phyloP scores from a whole-genome alignment of 805 yeast genomes.

The Teunomyces funiuensis region DNA sequence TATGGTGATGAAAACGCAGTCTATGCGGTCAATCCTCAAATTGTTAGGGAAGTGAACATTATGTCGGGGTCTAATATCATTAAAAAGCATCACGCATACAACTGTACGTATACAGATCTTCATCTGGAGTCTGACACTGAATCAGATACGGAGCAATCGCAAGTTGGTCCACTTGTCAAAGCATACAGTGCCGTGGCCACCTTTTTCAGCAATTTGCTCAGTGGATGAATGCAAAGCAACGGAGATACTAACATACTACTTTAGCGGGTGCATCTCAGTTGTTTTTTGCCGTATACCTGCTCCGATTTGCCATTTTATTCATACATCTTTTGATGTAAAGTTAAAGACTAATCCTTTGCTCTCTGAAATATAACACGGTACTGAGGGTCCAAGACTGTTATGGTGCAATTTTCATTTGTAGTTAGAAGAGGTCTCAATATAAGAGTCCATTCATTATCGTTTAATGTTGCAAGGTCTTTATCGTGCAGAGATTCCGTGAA shows the following conservation, averaged over 20 bases:
- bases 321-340: background rate
- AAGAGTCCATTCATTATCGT: conserved; percentile 18
- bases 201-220: background rate
- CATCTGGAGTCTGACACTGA: conserved; percentile 1
- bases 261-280: conserved; percentile 1
- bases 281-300: conserved; percentile 1
- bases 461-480: conserved; percentile 10
- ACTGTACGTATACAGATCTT: conserved; percentile 43
- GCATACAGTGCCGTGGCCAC: background rate
- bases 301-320: background rate
- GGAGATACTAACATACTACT: background rate
- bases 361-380: background rate
- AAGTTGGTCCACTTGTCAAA: background rate
- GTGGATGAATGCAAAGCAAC: background rate
- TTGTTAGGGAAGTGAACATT: conserved; percentile 18
- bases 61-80: conserved; percentile 18
- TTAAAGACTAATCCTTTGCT: background rate
- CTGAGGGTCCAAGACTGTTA: conserved; percentile 16
- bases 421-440: conserved; percentile 17
- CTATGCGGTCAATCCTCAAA: conserved; percentile 24
- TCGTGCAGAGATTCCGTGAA: conserved; percentile 8
- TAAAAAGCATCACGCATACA: conserved; percentile 22
- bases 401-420: conserved; percentile 12
- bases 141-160: background rate
- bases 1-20: conserved; percentile 15